A percentile compares a stretch with the other conserved stretches of the same genome.
Evolutionary conservation across 768 basidiomycete genomes (phyloP).

Genomic region (Coprinopsis strossmayeri): DNA sequence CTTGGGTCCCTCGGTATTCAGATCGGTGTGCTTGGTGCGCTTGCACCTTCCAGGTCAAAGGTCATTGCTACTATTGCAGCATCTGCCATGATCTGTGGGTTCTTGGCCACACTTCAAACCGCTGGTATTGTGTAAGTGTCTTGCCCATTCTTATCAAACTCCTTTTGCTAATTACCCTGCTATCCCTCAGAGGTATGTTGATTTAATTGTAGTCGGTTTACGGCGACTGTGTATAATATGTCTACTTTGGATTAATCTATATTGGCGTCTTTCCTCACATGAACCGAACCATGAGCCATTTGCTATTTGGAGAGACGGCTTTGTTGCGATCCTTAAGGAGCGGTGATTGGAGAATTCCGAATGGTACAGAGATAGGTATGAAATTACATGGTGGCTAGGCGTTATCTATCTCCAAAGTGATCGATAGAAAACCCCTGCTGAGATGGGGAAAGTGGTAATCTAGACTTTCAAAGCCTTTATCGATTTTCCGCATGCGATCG

Average conservation of each 20-base stretch:
- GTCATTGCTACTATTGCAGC: constrained; percentile 63
- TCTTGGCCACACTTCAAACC: constrained; percentile 29
- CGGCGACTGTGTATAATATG: neutral
- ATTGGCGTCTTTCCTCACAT: neutral
- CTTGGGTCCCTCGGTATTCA: constrained; percentile 83
- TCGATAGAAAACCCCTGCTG: neutral
- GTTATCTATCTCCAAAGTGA: too few relatives aligned
- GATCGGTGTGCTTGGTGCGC: constrained; percentile 40
- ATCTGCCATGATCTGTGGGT: constrained; percentile 35
- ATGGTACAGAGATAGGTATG: too few relatives aligned
- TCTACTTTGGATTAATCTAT: neutral
- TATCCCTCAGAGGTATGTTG: constrained; percentile 36
- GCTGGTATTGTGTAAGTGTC: constrained; percentile 28
- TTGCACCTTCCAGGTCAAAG: constrained; percentile 50
- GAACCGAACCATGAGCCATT: too few relatives aligned
- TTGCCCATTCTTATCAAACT: constrained; percentile 14
- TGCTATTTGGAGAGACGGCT: too few relatives aligned
- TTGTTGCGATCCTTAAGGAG: too few relatives aligned
- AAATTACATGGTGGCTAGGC: too few relatives aligned
- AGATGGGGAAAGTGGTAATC: constrained; percentile 5
- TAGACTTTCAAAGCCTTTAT: constrained; percentile 81
- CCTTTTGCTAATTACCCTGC: constrained; percentile 1
- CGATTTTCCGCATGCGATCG: constrained; percentile 73
- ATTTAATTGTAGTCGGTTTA: constrained; percentile 19
- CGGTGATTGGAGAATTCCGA: too few relatives aligned